Evolutionary conservation across 2,329 filamentous ascomycete species (phyloP), one percentile per base, ranked within the genome.

Genomic region (Cercospora nicotianae): DNA sequence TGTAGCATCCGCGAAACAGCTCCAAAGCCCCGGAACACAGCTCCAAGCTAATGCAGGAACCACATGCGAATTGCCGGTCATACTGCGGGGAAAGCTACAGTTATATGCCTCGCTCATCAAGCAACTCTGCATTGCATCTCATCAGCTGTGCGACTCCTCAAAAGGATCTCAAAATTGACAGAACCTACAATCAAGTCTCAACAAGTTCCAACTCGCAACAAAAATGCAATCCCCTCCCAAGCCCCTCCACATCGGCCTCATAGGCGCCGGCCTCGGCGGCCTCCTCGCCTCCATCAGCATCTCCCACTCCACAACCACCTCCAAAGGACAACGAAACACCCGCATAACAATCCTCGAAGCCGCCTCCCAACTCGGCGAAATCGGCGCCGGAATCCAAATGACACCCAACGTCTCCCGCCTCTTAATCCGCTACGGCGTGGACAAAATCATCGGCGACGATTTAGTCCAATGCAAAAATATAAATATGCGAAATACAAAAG

Each of bases 271-370:
- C 18, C 75, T 81, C 26, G 80, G 79, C 30, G 80, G 80, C 8
- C 72, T 81, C 16, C 78, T 80, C 18, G 79, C 80, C 33, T 79
- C 80, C 18, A 81, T 81, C 67, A 77, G 79, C 20, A 74, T 81
- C 5, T 73, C 76, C 28, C 72, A 75, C 13, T 39, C 33, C 5
- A 39, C 33, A 10, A 12, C 31, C 31, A 33, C 31, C 31, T 10
- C 31, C 31, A 13, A 33, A 33, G 31, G 31, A 33, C 33, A 74
- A 76, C 33, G 74, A 75, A 57, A 78, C 7, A 75, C 72, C 20
- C 69, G 72, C 10, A 79, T 81, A 3, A 81, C 78, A 0, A 74
- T 81, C 9, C 75, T 82, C 16, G 80, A 81, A 72, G 75, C 77
- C 10, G 77, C 80, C 1, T 60, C 70, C 45, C 71, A 79, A 67